Base-by-base conservation (phyloP, 139 green algal species). In the Limnomonas spitsbergensis region DNA sequence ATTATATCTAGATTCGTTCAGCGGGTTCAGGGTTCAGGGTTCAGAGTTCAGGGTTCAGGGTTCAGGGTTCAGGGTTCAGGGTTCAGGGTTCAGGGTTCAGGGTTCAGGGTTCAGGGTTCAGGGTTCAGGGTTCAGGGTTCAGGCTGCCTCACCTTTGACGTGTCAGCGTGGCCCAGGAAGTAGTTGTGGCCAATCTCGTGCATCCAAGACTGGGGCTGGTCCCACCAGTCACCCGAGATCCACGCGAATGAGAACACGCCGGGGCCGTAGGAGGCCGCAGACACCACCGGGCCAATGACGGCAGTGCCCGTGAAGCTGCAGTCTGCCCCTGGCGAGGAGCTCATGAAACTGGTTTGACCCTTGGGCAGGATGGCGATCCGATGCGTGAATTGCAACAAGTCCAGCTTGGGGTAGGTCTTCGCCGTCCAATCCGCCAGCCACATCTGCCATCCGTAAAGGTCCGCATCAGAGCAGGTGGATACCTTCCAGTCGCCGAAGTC, bases 161-260 rank as follows among this genome's bases (percentile, higher is more conserved):
- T n/a, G 52, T 4, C 29, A 0, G 81, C 76, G 40, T 85, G 81
- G 3, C 38, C 29, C 14, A 85, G 72, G 77, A 76, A 80, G 77
- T 82, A 82, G 81, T 85, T 85, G 81, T 85, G 81, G 24, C 20
- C 71, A 0, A 85, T 40, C 77, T 85, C 81, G 66, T 85, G 81
- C 1, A 78, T 52, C 80, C 80, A 85, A 24, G 29, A 20, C 40
- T 78, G 38, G 2, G 40, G 69, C 2, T 52, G 9, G 34, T 36
- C 32, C 75, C 69, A 81, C 37, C 38, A 24, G 68, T 81, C 80
- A 0, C 80, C 80, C 26, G 40, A 47, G 1, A 85, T 14, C 80
- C 80, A 85, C 1, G 40, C 75, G 39, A 79, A 85, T 24, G 40
- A 47, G 24, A 38, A 72, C 26, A 72, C 66, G 35, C 69, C 69